These are phyloP conservation scores for Alectoria sarmentosa DNA, from an alignment of 495 filamentous ascomycete genomes.

Conservation along the genomic window DNA sequence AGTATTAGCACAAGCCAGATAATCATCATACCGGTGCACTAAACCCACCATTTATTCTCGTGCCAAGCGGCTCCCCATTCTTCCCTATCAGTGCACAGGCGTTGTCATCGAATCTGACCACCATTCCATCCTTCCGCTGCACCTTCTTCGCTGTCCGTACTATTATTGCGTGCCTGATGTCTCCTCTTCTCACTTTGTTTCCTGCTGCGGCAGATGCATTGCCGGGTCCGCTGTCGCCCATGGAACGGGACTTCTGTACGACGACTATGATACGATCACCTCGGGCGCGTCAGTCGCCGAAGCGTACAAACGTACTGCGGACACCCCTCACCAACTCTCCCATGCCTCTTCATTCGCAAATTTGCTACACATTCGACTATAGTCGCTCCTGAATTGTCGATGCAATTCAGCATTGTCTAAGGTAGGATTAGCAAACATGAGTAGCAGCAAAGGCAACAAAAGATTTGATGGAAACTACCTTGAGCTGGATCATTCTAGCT, in stretches of 20 bases:
- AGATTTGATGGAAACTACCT: conserved; percentile 49
- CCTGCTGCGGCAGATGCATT: conserved; percentile 53
- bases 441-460: not conserved
- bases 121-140: conserved; percentile 77
- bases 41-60: conserved; percentile 69
- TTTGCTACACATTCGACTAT: conserved; percentile 95
- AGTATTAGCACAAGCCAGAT: conserved; percentile 42
- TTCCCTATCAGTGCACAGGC: conserved; percentile 98
- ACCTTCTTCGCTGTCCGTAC: conserved; percentile 85
- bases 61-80: conserved; percentile 89
- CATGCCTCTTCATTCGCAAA: conserved; percentile 80
- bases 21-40: conserved; percentile 46
- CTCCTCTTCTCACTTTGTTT: conserved; percentile 91
- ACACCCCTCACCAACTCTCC: conserved; percentile 70
- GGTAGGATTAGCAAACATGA: conserved; percentile 4
- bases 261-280: conserved; percentile 97
- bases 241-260: conserved; percentile 87
- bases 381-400: conserved; percentile 99
- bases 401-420: conserved; percentile 97
- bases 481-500: conserved; percentile 92
- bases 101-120: conserved; percentile 94
- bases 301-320: not conserved
- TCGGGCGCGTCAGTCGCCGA: conserved; percentile 31
- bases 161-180: conserved; percentile 93
- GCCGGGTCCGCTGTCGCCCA: conserved; percentile 52